Evolutionary conservation across 441 rosid species (phyloP).

Genomic region (Omphalea diandra): DNA sequence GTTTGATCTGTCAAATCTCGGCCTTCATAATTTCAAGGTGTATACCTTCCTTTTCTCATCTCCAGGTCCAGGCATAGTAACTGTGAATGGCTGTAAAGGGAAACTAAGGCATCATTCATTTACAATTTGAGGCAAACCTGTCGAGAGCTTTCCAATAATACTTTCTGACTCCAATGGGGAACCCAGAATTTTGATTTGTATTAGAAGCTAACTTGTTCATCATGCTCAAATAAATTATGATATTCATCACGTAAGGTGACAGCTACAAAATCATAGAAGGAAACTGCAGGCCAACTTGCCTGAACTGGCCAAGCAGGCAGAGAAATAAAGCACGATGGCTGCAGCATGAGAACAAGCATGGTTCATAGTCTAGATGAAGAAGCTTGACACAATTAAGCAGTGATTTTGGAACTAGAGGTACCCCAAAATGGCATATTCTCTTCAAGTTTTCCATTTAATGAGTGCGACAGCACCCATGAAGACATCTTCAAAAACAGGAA

Average conservation of each 20-base stretch:
- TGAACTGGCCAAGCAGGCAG: neutral
- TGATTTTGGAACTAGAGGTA: neutral
- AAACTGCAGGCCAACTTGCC: neutral
- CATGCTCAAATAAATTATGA: neutral
- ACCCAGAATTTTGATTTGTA: neutral
- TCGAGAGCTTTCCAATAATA: neutral
- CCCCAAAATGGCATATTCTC: neutral
- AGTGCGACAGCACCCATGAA: neutral
- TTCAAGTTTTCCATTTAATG: neutral
- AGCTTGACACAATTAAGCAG: neutral
- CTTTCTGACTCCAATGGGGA: neutral
- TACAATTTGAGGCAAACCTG: too few relatives aligned
- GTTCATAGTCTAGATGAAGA: neutral
- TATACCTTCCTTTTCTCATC: too few relatives aligned
- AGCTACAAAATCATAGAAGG: neutral
- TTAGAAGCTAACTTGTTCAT: neutral
- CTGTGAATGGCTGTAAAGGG: too few relatives aligned
- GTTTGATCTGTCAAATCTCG: too few relatives aligned
- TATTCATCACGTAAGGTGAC: neutral
- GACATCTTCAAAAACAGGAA: neutral
- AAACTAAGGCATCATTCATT: too few relatives aligned
- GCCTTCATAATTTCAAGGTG: too few relatives aligned
- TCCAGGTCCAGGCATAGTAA: too few relatives aligned
- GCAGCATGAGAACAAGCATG: neutral
- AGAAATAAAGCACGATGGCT: neutral